Base-by-base conservation (phyloP, 345 rosid genomes). In the Arabidopsis arenosa region DNA sequence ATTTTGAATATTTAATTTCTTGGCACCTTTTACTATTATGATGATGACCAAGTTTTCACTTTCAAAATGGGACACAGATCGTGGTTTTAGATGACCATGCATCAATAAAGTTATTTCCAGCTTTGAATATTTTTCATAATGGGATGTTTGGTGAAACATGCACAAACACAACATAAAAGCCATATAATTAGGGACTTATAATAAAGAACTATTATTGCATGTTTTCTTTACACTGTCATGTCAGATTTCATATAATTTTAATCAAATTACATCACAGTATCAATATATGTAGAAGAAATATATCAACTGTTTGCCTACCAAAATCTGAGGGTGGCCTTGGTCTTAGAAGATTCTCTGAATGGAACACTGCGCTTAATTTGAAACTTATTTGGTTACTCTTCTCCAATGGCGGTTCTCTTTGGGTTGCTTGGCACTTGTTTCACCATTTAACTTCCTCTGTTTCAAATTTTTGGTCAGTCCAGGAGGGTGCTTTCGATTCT, bases 81-180 rank as follows among this genome's bases (percentile, higher is more conserved):
- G 68, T 78, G 73, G 63, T 33, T 47, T 36, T 53, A 47, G 17
- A 66, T 41, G 68, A 37, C 67, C 72, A 77, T 77, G 72, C 72
- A 68, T 62, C 64, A 15, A 57, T 68, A 68, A 61, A 77, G 80
- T 48, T 63, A 55, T 26, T 18, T 70, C 30, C 72, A 63, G 66
- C 76, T 63, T 70, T 70, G 66, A 71, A 57, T 18, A 32, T 47
- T 4, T 57, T 39, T 78, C 68, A 78, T 78, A 78, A 78, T 78
- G 57, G 68, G 68, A 66, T 78, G 81, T 78, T 72, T 72, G 77
- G 81, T 78, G 77, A 58, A 66, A 39, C 73, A 78, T 71, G 77
- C 81, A 78, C 73, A 65, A 49, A 72, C 76, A 58, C 33, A 78
- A 71, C 62, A 66, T 44, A 52, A 63, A 49, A 71, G 44, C 68